Percentiles rank a stretch among this genome's conserved stretches.
phyloP scores from a whole-genome alignment of 805 yeast species.

The Wickerhamiella musiphila region DNA sequence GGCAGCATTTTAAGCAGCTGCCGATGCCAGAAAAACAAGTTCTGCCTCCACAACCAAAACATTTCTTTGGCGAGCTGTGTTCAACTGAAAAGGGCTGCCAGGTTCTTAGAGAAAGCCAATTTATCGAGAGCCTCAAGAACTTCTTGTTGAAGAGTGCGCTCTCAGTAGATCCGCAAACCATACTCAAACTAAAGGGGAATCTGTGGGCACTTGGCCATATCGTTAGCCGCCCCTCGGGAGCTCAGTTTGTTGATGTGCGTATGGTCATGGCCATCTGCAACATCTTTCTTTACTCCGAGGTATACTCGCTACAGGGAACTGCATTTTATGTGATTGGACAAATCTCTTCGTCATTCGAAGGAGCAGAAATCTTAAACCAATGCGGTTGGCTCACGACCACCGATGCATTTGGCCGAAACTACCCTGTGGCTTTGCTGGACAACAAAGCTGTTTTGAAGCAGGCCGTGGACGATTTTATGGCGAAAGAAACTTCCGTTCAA shows the following conservation, averaged over 20 bases:
- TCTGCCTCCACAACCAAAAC: conserved; percentile 28
- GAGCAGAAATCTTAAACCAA: conserved; percentile 72
- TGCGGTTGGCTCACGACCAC: conserved; percentile 49
- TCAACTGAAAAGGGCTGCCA: conserved; percentile 66
- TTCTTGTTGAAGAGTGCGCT: conserved; percentile 15
- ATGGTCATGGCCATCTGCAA: conserved; percentile 36
- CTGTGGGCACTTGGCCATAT: conserved; percentile 81
- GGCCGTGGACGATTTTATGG: conserved; percentile 19
- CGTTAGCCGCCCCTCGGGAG: conserved; percentile 56
- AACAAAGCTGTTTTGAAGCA: too few relatives aligned
- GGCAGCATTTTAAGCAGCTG: not conserved
- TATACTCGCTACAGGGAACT: conserved; percentile 53
- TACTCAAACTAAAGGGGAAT: conserved; percentile 44
- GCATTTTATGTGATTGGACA: conserved; percentile 67
- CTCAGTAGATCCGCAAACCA: conserved; percentile 21
- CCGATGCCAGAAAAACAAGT: not conserved
- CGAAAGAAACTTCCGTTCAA: not conserved
- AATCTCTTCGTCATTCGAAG: conserved; percentile 54
- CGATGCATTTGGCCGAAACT: conserved; percentile 11
- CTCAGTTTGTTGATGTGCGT: conserved; percentile 28
- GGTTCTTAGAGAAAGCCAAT: conserved; percentile 35
- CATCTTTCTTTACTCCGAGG: conserved; percentile 29
- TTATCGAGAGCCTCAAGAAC: conserved; percentile 19
- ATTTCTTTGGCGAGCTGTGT: conserved; percentile 66
- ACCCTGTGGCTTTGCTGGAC: conserved; percentile 12